Base-by-base conservation (phyloP, 345 rosid species). In the Rhodamnia argentea region DNA sequence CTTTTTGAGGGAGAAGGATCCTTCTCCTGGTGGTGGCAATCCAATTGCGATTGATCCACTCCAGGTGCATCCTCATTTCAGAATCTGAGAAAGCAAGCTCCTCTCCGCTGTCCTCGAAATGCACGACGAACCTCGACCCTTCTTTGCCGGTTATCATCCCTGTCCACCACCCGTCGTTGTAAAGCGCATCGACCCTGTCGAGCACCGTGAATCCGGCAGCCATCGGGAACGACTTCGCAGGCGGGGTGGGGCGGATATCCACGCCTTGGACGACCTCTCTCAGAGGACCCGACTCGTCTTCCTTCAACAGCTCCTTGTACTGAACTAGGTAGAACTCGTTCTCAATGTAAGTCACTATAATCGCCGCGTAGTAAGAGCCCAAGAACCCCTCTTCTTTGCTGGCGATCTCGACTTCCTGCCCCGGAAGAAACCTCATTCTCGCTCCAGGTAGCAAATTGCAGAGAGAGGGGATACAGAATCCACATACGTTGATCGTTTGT, bases 81-180 rank as follows among this genome's bases (percentile, higher is more conserved):
- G 74, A 54, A 75, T 86, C 83, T 27, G 76, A 88, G 52, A 84
- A 90, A 52, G 85, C 40, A 0, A 86, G 85, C 84, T 82, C 85
- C n/a, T 89, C 89, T 16, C 85, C 50, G 11, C 86, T 64, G 52
- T 75, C 74, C 18, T 58, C 83, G 76, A 90, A 92, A 75, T 86
- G 87, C 55, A 90, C 90, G 22, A 75, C 26, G 82, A 15, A 90
- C n/a, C 0, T 15, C 4, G 40, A 10, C 27, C 86, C 88, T 55
- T 14, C 85, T 54, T 8, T 50, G 6, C 82, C 91, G 15, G 78
- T 85, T 52, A 89, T 55, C 75, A 29, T 51, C 74, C 92, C 92
- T 14, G 82, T 78, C 92, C 93, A 88, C 92, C 92, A 91, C 6
- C 88, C 92, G 23, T 90, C 91, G 20, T 87, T 87, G 85, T 70